phyloP scores from a whole-genome alignment of 805 yeast species.

The Yarrowia sp. region DNA sequence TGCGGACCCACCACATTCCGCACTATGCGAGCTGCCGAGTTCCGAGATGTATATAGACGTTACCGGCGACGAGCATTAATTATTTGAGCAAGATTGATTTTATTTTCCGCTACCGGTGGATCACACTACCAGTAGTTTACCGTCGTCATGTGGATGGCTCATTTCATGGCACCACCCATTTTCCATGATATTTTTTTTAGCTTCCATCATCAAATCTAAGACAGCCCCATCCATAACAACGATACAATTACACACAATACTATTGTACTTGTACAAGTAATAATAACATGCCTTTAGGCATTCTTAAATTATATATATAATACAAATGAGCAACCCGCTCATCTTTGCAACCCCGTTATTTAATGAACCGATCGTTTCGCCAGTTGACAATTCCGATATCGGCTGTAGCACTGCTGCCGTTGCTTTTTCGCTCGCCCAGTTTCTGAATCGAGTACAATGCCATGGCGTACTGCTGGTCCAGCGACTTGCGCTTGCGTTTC shows the following conservation, averaged over 20 bases:
- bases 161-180: too few species aligned
- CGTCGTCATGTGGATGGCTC: too few species aligned
- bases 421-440: conserved; percentile 13
- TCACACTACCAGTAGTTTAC: too few species aligned
- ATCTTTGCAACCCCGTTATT: not conserved
- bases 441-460: conserved; percentile 22
- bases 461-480: conserved; percentile 23
- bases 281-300: not conserved
- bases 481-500: conserved; percentile 15
- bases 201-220: too few species aligned
- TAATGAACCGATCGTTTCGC: conserved; percentile 22
- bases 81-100: too few species aligned
- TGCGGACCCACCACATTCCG: not conserved
- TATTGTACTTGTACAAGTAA: too few species aligned
- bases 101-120: too few species aligned
- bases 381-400: conserved; percentile 22
- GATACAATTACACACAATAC: too few species aligned
- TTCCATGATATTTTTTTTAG: too few species aligned
- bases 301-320: conserved; percentile 18
- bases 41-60: too few species aligned
- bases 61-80: too few species aligned
- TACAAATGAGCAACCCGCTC: not conserved
- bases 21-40: not conserved
- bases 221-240: too few species aligned
- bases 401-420: conserved; percentile 22